Evolutionary conservation across 2,329 filamentous ascomycete genomes (phyloP).

Genomic region (Emergomyces orientalis): DNA sequence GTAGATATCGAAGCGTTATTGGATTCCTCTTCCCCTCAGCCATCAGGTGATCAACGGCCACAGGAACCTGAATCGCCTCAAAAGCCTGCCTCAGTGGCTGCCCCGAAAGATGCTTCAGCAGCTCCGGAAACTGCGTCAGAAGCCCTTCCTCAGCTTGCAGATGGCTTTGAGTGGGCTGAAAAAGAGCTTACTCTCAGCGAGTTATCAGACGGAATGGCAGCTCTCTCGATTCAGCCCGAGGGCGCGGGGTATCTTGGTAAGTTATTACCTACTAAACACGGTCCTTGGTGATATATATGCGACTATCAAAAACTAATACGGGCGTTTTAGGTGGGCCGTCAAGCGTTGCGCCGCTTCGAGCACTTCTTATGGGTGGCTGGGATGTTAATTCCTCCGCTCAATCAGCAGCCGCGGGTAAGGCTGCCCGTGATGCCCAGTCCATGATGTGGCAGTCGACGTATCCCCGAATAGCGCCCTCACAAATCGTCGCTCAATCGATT

Average conservation of each 20-base stretch:
- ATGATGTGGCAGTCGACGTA: constrained; percentile 20
- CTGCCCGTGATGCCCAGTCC: constrained; percentile 24
- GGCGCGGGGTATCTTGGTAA: constrained; percentile 33
- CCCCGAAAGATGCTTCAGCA: not conserved
- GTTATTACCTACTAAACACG: constrained; percentile 5
- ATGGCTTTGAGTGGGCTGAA: constrained; percentile 30
- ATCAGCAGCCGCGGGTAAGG: not conserved
- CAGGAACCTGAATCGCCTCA: not conserved
- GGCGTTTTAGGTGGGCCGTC: constrained; percentile 27
- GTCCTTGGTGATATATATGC: not conserved
- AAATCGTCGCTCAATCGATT: constrained; percentile 33
- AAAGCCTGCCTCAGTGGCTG: not conserved
- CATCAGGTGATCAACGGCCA: constrained; percentile 23
- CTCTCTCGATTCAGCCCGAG: constrained; percentile 27
- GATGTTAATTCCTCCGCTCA: not conserved
- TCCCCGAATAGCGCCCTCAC: constrained; percentile 29
- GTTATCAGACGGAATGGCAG: constrained; percentile 33
- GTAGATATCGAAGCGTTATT: constrained; percentile 26
- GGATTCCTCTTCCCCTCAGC: constrained; percentile 34
- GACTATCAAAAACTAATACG: not conserved
- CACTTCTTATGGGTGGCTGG: constrained; percentile 16
- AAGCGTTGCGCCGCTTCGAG: constrained; percentile 32
- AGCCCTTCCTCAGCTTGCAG: constrained; percentile 4
- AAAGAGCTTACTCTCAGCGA: constrained; percentile 32
- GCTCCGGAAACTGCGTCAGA: not conserved